Base-by-base conservation (phyloP, 768 basidiomycete species). In the Pulveroboletus frians region DNA sequence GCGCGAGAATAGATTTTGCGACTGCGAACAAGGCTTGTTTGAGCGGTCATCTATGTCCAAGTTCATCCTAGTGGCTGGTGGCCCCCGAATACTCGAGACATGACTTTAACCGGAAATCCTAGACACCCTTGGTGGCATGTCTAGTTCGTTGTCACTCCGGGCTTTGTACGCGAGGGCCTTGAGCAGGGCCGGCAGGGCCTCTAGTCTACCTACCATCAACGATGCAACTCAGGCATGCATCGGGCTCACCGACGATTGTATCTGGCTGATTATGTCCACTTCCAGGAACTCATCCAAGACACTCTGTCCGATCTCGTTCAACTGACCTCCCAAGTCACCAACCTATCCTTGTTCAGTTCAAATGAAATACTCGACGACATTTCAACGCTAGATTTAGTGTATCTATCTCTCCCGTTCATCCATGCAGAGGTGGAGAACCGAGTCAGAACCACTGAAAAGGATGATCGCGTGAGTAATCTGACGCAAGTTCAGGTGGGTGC, bases 281-380 rank as follows among this genome's bases (percentile, higher is more conserved):
- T 31, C 42, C 51, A 92, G 89, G 75, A 80, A 54, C 66, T 87
- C 46, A 64, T 90, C 23, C 71, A 73, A 36, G 72, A 75, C 40
- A 72, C 80, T 37, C 63, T 85, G 43, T 63, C 66, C 7, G 80
- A 89, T 69, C 70, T 92, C 27, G 69, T 70, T 21, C 68, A 71
- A 37, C 66, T 88, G 34, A 69, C 72, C 39, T 69, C 74, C 29
- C 77, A 81, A 21, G 73, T 92, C 47, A 56, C 74, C 21, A 75
- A 73, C 34, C 71, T 93, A 38, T 78, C 80, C 0, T 68, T 94
- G 31, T 92, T 94, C 70, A 92, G 90, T 50, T 73, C 83, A 4
- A 94, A 94, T 59, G 92, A 95, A 60, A 74, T 74, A 0, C 70
- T 92, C 15, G 86, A 91, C 39, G 92, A 95, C 64, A 81, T 95